Base-by-base conservation (phyloP, 257 asterid species). In the Solanum paucissectum region DNA sequence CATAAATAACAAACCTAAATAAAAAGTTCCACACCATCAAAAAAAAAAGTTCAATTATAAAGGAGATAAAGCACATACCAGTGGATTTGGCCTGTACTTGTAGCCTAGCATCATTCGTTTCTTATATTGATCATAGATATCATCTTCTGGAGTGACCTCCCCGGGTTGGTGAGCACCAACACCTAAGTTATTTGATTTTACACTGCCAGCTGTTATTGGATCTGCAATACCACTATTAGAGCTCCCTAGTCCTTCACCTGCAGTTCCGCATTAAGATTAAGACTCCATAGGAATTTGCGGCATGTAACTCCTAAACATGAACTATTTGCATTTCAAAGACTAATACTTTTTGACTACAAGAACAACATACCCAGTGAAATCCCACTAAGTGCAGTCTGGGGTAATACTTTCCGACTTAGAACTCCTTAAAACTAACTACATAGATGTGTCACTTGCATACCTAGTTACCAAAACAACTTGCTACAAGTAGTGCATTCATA, bases 101-200 rank as follows among this genome's bases (percentile, higher is more conserved):
- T 95, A 96, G 69, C 99, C 98, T 33, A 96, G 96, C 98, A 96
- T 96, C 98, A 96, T 96, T 40, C 98, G 95, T 89, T 96, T 96
- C 92, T 96, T 96, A 74, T 96, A 96, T 93, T 96, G 98, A 90
- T 96, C 98, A 40, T 96, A 96, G 44, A 96, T 96, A 91, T 96
- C 99, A 88, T 96, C 99, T 0, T 94, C 98, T 32, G 98, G 84
- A 14, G 91, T 90, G n/a, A 95, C 99, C 90, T 96, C 98, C 3
- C 99, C 98, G 1, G 99, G 99, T 60, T 94, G 93, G 2, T 90
- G 93, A 46, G 98, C 99, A 72, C 98, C 99, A 85, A 96, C 98
- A 46, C 98, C 99, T 92, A 96, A 89, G 94, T 96, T 87, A 91
- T 96, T 94, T 85, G 92, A 90, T 87, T 95, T 96, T 75, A 96